Conservation (phyloP, 208 protist genomes). For the Acanthamoeba castellanii region DNA sequence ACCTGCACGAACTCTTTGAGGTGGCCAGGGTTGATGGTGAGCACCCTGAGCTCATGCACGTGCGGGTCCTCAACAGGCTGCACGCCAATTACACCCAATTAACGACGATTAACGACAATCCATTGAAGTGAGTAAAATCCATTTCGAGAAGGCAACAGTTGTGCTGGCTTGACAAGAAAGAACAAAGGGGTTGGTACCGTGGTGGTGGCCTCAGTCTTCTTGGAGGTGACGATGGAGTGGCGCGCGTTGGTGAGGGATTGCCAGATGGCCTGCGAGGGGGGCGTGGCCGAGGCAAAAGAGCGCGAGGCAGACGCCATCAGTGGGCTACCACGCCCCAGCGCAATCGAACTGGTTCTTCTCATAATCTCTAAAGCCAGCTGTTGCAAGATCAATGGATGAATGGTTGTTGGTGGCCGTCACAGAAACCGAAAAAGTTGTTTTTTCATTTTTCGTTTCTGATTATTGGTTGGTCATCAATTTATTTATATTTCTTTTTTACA, state of each 20-base stretch:
- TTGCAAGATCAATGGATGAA: too few relatives aligned
- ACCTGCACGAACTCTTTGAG: constrained; percentile 57
- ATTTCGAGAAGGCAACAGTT: too few relatives aligned
- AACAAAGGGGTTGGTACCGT: background rate
- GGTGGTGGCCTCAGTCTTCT: background rate
- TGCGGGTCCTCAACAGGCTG: constrained; percentile 13
- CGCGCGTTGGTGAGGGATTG: background rate
- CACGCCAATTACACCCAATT: background rate
- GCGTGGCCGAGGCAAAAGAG: background rate
- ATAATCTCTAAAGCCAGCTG: too few relatives aligned
- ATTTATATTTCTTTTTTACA: too few relatives aligned
- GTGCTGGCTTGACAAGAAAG: too few relatives aligned
- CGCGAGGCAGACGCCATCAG: background rate
- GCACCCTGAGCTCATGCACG: constrained; percentile 37
- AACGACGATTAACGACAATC: background rate
- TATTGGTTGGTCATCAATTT: too few relatives aligned
- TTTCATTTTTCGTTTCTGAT: too few relatives aligned
- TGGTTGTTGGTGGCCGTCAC: too few relatives aligned
- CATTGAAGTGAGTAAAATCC: background rate
- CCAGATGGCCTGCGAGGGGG: background rate
- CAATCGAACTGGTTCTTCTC: background rate
- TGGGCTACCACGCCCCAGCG: background rate
- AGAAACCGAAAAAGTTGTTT: too few relatives aligned
- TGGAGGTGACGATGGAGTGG: background rate
- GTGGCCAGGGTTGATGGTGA: constrained; percentile 37